A percentile compares a stretch with the other conserved stretches of the same genome.
Evolutionary conservation across 2,329 filamentous ascomycete species (phyloP).

Genomic region (Apiospora arundinis): DNA sequence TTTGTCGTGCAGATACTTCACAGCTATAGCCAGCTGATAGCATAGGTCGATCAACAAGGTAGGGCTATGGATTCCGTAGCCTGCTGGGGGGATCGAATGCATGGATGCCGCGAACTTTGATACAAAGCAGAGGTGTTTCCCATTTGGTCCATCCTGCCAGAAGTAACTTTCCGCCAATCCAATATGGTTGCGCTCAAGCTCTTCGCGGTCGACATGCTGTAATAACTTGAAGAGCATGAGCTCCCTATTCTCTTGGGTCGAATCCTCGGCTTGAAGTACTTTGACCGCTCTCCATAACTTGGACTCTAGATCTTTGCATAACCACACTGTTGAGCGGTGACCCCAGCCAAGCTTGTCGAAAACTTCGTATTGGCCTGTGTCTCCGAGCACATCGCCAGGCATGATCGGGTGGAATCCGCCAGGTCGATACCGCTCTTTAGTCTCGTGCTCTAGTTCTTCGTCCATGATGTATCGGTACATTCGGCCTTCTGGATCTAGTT

Average conservation of each 20-base stretch:
- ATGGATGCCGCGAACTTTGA: not conserved
- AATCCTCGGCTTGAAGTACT: not conserved
- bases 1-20: not conserved
- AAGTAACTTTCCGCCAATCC: not conserved
- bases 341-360: not conserved
- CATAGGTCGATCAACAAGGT: not conserved
- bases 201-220: not conserved
- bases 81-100: not conserved
- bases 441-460: not conserved
- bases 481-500: not conserved
- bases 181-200: not conserved
- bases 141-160: not conserved
- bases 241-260: not conserved
- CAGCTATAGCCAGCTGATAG: not conserved
- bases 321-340: not conserved
- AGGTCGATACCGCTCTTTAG: not conserved
- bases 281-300: not conserved
- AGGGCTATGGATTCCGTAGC: not conserved
- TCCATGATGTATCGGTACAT: not conserved
- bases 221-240: not conserved
- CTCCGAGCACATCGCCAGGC: not conserved
- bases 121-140: not conserved
- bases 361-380: not conserved
- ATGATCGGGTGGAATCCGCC: slow-evolving; percentile 1
- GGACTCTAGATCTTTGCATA: not conserved